A percentile compares a stretch with the other conserved stretches of the same genome.
phyloP scores from a whole-genome alignment of 2,329 filamentous ascomycete species.

The Monosporascus ibericus region DNA sequence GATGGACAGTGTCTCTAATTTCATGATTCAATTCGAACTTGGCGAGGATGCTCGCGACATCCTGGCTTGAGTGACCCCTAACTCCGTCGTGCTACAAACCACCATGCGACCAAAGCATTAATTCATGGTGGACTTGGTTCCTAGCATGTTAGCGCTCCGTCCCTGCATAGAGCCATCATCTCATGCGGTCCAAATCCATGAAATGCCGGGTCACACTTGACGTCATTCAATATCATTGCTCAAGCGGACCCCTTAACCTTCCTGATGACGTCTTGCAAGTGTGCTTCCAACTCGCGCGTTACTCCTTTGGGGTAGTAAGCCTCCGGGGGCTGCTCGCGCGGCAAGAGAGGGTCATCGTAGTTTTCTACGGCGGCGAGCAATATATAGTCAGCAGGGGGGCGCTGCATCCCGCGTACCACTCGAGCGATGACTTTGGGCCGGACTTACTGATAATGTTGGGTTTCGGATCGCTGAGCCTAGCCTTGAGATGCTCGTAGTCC shows the following conservation, averaged over 20 bases:
- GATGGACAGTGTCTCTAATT: no score
- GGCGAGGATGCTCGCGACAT: no score
- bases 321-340: slow-evolving; percentile 26
- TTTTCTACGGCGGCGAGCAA: slow-evolving; percentile 25
- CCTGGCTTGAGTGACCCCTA: no score
- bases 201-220: no score
- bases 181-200: no score
- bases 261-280: slow-evolving; percentile 30
- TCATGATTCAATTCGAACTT: no score
- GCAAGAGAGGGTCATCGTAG: slow-evolving; percentile 42
- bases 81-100: no score
- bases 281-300: slow-evolving; percentile 34
- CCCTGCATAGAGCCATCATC: no score
- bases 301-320: slow-evolving; percentile 31
- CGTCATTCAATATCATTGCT: not conserved
- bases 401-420: no score
- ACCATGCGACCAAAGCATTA: no score
- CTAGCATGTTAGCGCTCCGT: no score
- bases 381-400: not conserved
- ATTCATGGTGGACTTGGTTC: no score
- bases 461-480: slow-evolving; percentile 36
- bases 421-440: not conserved
- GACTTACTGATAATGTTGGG: slow-evolving; percentile 41
- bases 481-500: slow-evolving; percentile 33
- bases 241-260: slow-evolving; percentile 14